Conservation (phyloP, 2,329 filamentous ascomycete species). For the Neoscytalidium dimidiatum region DNA sequence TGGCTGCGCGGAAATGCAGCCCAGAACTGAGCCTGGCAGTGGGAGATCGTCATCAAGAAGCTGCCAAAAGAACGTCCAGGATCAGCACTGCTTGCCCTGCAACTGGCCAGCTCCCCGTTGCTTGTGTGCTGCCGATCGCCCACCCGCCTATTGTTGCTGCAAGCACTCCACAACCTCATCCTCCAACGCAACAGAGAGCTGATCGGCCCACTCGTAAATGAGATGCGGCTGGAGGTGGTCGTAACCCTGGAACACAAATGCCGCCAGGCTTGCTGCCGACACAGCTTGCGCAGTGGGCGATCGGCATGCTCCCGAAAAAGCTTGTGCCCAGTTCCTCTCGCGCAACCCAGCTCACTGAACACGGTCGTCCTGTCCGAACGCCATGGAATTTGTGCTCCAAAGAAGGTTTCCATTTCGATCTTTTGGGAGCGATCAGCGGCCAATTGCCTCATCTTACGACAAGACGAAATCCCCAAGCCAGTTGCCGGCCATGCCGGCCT, state of each 20-base stretch:
- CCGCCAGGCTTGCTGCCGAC: not conserved
- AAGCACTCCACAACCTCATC: not conserved
- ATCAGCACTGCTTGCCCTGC: not conserved
- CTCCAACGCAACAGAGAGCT: not conserved
- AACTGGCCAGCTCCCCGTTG: not conserved
- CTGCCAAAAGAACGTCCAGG: not conserved
- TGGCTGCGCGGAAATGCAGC: not conserved
- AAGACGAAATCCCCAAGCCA: too few species aligned
- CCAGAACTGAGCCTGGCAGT: not conserved
- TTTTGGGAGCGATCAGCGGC: not conserved
- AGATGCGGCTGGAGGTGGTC: not conserved
- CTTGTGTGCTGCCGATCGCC: slow-evolving; percentile 30
- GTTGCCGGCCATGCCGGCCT: too few species aligned
- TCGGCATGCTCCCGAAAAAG: slow-evolving; percentile 8
- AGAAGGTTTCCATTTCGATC: not conserved
- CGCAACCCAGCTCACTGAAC: not conserved
- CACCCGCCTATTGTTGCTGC: slow-evolving; percentile 14
- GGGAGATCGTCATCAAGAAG: slow-evolving; percentile 14
- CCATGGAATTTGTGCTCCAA: not conserved
- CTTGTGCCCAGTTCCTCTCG: not conserved
- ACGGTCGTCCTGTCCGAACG: not conserved
- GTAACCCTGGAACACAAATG: not conserved
- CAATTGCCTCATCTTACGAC: not conserved
- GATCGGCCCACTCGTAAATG: not conserved
- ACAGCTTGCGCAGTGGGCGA: not conserved